These are phyloP conservation scores for Metarhizium sp. DNA, from an alignment of 2,329 filamentous ascomycete genomes.

Conservation along the genomic window DNA sequence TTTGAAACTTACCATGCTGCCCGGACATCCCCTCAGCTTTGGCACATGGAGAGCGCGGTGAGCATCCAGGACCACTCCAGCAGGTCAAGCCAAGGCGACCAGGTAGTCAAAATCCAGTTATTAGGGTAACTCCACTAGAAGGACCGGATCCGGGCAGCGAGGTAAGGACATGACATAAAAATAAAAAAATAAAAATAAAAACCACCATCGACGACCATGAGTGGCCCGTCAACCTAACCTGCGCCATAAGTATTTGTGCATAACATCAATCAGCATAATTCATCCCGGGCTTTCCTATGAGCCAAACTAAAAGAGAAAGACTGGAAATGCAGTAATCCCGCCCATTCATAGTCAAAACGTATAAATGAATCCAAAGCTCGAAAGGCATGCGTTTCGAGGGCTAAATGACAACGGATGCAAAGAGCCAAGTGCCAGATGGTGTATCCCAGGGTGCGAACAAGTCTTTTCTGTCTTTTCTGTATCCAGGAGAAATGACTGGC, in stretches of 20 bases:
- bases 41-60: constrained; percentile 9
- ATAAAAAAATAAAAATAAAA: constrained; percentile 7
- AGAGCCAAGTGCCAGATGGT: constrained; percentile 3
- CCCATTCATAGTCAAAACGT: constrained; percentile 16
- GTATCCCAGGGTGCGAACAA: constrained; percentile 2
- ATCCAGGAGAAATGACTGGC: constrained; percentile 10
- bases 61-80: constrained; percentile 10
- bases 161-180: constrained; percentile 12
- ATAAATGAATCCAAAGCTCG: constrained; percentile 3
- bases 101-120: constrained; percentile 11
- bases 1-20: constrained; percentile 42
- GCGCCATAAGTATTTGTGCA: constrained; percentile 15
- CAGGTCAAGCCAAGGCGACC: constrained; percentile 7
- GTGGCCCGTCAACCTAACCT: constrained; percentile 11
- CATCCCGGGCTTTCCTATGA: constrained; percentile 17
- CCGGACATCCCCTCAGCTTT: constrained; percentile 29
- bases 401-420: constrained; percentile 1
- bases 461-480: neutral
- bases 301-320: neutral
- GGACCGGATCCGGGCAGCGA: constrained; percentile 25
- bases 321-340: constrained; percentile 5
- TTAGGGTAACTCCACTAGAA: constrained; percentile 17
- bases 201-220: neutral
- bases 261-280: constrained; percentile 20
- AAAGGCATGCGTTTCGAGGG: constrained; percentile 1